Evolutionary conservation across 2,329 filamentous ascomycete genomes (phyloP).

Genomic region (Fusarium annulatum): DNA sequence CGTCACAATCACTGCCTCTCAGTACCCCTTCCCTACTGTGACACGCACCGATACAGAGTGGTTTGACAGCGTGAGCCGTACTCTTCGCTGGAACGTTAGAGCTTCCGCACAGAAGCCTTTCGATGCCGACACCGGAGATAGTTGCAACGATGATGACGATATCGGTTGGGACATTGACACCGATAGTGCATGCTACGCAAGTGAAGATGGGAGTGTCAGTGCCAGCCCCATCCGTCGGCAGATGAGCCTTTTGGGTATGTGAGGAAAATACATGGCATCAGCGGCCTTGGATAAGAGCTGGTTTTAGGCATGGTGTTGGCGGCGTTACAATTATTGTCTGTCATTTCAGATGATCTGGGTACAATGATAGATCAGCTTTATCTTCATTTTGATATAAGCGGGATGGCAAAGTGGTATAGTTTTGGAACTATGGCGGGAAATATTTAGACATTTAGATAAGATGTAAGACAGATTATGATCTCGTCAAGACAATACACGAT

Average conservation of each 20-base stretch:
- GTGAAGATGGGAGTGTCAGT: slow-evolving; percentile 76
- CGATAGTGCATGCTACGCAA: slow-evolving; percentile 77
- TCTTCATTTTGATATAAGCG: neutral
- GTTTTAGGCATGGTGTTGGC: slow-evolving; percentile 37
- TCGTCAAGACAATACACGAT: slow-evolving; percentile 5
- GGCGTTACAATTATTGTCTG: slow-evolving; percentile 28
- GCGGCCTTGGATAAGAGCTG: slow-evolving; percentile 1
- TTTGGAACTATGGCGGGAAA: neutral
- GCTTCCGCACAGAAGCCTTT: slow-evolving; percentile 94
- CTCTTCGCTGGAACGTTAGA: slow-evolving; percentile 93
- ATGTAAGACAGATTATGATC: neutral
- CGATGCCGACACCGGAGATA: slow-evolving; percentile 59
- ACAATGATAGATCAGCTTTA: slow-evolving; percentile 3
- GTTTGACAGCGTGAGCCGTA: slow-evolving; percentile 95
- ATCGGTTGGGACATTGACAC: slow-evolving; percentile 95
- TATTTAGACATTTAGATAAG: slow-evolving; percentile 29
- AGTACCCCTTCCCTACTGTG: slow-evolving; percentile 97
- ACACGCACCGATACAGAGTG: slow-evolving; percentile 90
- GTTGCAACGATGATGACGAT: slow-evolving; percentile 64
- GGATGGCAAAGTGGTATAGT: neutral
- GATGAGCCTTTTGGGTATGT: slow-evolving; percentile 75
- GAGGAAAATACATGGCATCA: neutral
- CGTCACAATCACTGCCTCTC: slow-evolving; percentile 94
- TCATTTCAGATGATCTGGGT: slow-evolving; percentile 3
- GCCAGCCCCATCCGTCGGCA: slow-evolving; percentile 77